Evolutionary conservation across 2,329 filamentous ascomycete genomes (phyloP).

Genomic region (Tolypocladium paradoxum): DNA sequence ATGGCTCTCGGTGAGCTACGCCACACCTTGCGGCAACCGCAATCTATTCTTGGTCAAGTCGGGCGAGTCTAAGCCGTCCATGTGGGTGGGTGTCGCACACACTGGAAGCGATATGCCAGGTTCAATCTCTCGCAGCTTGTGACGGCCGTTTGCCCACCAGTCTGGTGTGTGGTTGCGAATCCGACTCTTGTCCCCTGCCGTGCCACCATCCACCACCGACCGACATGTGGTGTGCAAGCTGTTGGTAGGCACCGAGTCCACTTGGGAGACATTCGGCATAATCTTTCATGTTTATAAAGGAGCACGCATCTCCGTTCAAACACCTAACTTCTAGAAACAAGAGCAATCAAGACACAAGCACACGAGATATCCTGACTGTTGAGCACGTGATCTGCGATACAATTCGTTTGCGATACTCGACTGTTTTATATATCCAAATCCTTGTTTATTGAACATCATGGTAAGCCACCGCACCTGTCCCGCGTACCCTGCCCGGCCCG

Average conservation of each 20-base stretch:
- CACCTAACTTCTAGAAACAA: not conserved
- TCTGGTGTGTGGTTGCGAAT: conserved; percentile 2
- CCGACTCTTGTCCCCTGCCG: conserved; percentile 1
- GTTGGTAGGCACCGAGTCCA: not conserved
- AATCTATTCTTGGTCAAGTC: not conserved
- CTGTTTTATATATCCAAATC: not conserved
- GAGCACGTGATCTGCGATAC: not conserved
- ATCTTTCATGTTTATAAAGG: not conserved
- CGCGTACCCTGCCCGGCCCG: not conserved
- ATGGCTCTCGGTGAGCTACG: not conserved
- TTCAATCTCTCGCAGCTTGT: not conserved
- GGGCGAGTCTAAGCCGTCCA: not conserved
- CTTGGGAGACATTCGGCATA: not conserved
- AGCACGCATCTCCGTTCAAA: not conserved
- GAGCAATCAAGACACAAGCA: not conserved
- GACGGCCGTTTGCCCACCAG: not conserved
- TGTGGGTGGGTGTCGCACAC: not conserved
- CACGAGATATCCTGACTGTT: no score
- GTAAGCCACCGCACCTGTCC: not conserved
- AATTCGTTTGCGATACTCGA: not conserved
- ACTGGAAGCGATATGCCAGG: not conserved
- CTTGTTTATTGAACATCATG: not conserved
- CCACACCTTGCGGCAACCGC: not conserved
- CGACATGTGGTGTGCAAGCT: not conserved
- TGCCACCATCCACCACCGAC: conserved; percentile 2